Conservation (phyloP, 495 filamentous ascomycete genomes). For the Neurospora sp. region DNA sequence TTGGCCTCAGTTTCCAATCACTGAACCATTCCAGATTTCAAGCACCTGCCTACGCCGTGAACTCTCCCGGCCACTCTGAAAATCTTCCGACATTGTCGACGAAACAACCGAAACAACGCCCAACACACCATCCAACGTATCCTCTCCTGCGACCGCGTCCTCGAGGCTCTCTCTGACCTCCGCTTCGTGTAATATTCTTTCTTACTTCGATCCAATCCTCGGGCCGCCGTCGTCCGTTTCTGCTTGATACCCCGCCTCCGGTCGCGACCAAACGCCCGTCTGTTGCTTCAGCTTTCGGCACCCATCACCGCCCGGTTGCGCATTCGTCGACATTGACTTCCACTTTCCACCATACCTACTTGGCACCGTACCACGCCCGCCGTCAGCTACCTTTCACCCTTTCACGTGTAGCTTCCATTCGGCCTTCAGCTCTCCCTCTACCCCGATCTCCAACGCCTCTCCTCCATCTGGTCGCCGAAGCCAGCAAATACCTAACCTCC, state of each 20-base stretch:
- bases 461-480: neutral
- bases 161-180: neutral
- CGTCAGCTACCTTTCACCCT: neutral
- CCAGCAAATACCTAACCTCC: slow-evolving; percentile 1
- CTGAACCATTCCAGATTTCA: neutral
- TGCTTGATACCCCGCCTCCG: neutral
- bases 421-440: neutral
- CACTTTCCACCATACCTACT: neutral
- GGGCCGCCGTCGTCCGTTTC: neutral
- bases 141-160: neutral
- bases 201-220: neutral
- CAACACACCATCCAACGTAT: slow-evolving; percentile 1
- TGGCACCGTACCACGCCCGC: neutral
- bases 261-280: neutral
- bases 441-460: neutral
- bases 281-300: neutral
- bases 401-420: neutral
- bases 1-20: neutral
- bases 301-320: neutral
- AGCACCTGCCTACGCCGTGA: neutral
- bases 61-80: neutral
- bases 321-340: neutral
- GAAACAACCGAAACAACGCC: neutral
- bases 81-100: slow-evolving; percentile 5
- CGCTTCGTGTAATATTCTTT: slow-evolving; percentile 6